Conservation (phyloP, 75 land plant species). For the Ceratopteris richardii region DNA sequence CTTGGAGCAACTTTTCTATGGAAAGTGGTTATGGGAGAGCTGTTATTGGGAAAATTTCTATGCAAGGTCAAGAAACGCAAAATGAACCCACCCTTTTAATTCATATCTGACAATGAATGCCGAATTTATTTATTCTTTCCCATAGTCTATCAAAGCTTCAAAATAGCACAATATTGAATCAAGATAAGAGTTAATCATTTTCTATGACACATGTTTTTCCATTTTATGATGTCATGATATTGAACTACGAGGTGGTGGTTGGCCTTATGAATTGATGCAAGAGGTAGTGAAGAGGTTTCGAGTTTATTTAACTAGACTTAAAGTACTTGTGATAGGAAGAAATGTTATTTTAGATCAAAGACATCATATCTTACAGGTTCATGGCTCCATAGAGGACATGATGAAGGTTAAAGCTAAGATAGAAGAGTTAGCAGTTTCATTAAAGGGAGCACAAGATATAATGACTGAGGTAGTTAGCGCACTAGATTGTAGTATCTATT, state of each 20-base stretch:
- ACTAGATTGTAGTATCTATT: conserved; percentile 51
- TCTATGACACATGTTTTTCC: no score
- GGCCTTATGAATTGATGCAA: conserved; percentile 53
- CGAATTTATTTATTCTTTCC: no score
- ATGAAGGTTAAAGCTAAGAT: conserved; percentile 35
- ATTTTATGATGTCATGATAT: conserved; percentile 37
- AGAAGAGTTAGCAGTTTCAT: conserved; percentile 18
- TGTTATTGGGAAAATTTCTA: no score
- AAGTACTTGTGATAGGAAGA: conserved; percentile 36
- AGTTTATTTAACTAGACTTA: conserved; percentile 53
- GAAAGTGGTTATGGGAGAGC: no score
- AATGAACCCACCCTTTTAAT: no score
- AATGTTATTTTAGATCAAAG: conserved; percentile 38
- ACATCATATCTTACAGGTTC: conserved; percentile 37
- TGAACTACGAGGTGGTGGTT: conserved; percentile 35
- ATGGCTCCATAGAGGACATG: conserved; percentile 45
- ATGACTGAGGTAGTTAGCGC: conserved; percentile 5
- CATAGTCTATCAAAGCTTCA: no score
- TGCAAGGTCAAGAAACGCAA: no score
- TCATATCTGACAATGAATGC: no score
- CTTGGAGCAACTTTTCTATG: no score
- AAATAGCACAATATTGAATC: no score
- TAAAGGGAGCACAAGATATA: conserved; percentile 7
- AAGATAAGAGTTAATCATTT: no score
- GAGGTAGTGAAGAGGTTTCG: conserved; percentile 52